Evolutionary conservation across 2,329 filamentous ascomycete species (phyloP).

Genomic region (Aspergillus flavus): DNA sequence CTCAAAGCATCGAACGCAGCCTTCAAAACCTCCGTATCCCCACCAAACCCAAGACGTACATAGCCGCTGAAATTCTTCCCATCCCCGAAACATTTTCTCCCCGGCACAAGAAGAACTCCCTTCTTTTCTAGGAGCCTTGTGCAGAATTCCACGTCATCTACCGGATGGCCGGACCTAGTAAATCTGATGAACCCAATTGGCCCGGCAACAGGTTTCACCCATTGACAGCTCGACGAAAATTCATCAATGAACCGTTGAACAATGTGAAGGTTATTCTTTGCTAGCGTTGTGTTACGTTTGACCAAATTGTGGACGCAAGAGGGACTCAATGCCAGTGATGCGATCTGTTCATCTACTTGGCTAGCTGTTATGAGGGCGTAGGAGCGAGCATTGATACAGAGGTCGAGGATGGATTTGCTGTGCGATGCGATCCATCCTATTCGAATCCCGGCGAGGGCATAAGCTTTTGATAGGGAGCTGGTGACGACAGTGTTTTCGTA

Average conservation of each 20-base stretch:
- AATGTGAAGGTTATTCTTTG: slow-evolving; percentile 66
- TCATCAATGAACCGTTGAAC: slow-evolving; percentile 68
- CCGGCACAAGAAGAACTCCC: slow-evolving; percentile 73
- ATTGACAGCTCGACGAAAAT: slow-evolving; percentile 65
- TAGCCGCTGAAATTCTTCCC: slow-evolving; percentile 68
- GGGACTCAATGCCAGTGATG: slow-evolving; percentile 70
- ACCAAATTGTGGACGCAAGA: slow-evolving; percentile 66
- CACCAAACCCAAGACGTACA: slow-evolving; percentile 75
- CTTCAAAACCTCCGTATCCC: slow-evolving; percentile 66
- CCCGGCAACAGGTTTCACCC: slow-evolving; percentile 74
- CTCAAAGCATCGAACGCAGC: slow-evolving; percentile 60
- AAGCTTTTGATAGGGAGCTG: slow-evolving; percentile 83
- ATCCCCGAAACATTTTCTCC: slow-evolving; percentile 69
- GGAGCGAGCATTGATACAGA: slow-evolving; percentile 67
- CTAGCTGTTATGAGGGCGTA: slow-evolving; percentile 87
- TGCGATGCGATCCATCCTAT: slow-evolving; percentile 80
- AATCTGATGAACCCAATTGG: slow-evolving; percentile 82
- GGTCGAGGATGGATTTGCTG: slow-evolving; percentile 62
- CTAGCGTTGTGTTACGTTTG: slow-evolving; percentile 66
- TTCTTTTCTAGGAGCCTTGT: slow-evolving; percentile 65
- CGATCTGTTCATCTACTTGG: slow-evolving; percentile 76
- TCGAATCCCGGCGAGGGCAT: slow-evolving; percentile 77
- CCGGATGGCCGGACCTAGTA: slow-evolving; percentile 55
- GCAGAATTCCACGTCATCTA: slow-evolving; percentile 72
- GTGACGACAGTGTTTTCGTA: slow-evolving; percentile 74